phyloP scores from a whole-genome alignment of 1,284 basidiomycete species.

The Apiotrichum sp. region DNA sequence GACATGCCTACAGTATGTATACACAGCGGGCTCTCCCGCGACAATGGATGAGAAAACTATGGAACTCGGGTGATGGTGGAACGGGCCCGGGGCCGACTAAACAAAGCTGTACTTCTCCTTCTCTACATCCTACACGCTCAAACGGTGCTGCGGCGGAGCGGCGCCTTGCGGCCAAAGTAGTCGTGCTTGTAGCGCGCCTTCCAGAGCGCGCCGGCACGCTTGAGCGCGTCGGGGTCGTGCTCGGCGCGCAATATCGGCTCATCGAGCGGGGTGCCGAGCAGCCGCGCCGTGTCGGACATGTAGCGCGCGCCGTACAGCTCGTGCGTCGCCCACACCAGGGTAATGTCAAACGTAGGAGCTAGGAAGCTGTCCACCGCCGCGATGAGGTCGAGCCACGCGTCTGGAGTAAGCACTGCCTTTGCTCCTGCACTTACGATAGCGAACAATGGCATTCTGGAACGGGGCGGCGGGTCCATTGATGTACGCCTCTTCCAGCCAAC shows the following conservation, averaged over 20 bases:
- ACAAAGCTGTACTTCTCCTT: too few species aligned
- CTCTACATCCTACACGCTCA: neutral
- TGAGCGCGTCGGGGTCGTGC: constrained; percentile 20
- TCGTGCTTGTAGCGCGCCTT: constrained; percentile 22
- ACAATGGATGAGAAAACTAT: too few species aligned
- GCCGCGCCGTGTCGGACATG: constrained; percentile 17
- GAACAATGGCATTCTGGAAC: constrained; percentile 29
- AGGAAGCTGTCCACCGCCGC: constrained; percentile 18
- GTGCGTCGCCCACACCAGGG: constrained; percentile 45
- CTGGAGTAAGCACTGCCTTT: constrained; percentile 6
- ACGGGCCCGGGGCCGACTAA: too few species aligned
- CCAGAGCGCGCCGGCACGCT: constrained; percentile 24
- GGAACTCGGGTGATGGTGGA: too few species aligned
- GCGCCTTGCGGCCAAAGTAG: constrained; percentile 9
- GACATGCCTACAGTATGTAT: too few species aligned
- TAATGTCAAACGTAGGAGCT: constrained; percentile 35
- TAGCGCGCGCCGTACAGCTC: constrained; percentile 34
- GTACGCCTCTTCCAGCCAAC: constrained; percentile 24
- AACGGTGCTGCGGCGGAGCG: neutral
- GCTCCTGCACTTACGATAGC: constrained; percentile 28
- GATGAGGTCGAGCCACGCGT: constrained; percentile 39
- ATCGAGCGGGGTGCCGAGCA: constrained; percentile 18
- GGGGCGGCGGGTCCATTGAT: constrained; percentile 14
- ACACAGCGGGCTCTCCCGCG: too few species aligned
- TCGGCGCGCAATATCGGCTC: constrained; percentile 6